Evolutionary conservation across 768 basidiomycete genomes (phyloP).

Genomic region (Leccinum longicurvipes): DNA sequence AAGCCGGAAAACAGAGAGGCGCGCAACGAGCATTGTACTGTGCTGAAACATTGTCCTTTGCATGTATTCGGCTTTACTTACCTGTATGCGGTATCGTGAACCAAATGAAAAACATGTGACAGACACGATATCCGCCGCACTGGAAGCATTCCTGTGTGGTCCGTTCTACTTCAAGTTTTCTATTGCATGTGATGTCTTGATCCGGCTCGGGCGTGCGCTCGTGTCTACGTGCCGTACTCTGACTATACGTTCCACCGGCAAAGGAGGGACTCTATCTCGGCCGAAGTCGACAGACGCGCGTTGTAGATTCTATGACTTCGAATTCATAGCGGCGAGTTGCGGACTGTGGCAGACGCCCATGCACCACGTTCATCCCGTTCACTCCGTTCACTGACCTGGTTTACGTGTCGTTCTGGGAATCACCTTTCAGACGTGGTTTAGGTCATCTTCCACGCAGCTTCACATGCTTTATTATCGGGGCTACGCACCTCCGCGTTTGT

Average conservation of each 20-base stretch:
- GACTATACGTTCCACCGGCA: conserved; percentile 4
- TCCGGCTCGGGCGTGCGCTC: neutral
- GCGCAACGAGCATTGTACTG: no score
- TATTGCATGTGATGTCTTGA: conserved; percentile 19
- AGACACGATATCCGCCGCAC: conserved; percentile 13
- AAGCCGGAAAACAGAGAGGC: no score
- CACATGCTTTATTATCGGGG: neutral
- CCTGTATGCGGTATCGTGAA: conserved; percentile 39
- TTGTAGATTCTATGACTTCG: conserved; percentile 19
- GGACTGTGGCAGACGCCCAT: neutral
- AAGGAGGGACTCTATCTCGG: conserved; percentile 17
- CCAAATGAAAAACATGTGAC: conserved; percentile 29
- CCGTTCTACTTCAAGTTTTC: conserved; percentile 20
- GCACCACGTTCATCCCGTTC: neutral
- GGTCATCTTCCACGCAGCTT: neutral
- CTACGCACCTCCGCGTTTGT: neutral
- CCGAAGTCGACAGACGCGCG: conserved; percentile 18
- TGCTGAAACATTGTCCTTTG: no score
- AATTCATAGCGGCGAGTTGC: conserved; percentile 10
- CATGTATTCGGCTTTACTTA: conserved; percentile 45
- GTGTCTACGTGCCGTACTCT: conserved; percentile 14
- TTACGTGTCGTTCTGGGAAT: neutral
- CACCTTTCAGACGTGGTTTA: neutral
- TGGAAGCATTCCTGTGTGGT: conserved; percentile 24
- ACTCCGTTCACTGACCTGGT: neutral